A percentile compares a stretch with the other conserved stretches of the same genome.
These are phyloP conservation scores for Adansonia madagascariensis DNA, from an alignment of 441 rosid species.

Conservation along the genomic window DNA sequence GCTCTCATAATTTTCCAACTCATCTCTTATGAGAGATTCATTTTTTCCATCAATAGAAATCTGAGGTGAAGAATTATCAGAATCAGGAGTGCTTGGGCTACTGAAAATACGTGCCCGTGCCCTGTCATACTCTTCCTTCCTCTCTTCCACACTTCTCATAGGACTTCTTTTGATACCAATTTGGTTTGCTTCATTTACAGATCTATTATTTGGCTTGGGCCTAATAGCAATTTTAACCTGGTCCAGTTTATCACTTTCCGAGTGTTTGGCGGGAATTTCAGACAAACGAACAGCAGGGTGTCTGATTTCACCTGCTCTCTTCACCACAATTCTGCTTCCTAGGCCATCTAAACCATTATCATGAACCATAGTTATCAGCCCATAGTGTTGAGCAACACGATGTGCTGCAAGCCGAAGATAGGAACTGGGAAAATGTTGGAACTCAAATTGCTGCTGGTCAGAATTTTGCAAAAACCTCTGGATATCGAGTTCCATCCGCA, in stretches of 20 bases:
- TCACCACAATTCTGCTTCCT: slow-evolving; percentile 63
- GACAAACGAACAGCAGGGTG: slow-evolving; percentile 64
- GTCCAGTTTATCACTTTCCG: slow-evolving; percentile 61
- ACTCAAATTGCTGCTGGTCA: slow-evolving; percentile 80
- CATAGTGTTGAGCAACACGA: slow-evolving; percentile 95
- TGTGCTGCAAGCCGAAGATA: slow-evolving; percentile 95
- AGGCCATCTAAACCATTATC: slow-evolving; percentile 68
- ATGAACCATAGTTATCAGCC: slow-evolving; percentile 74
- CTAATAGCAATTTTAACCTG: slow-evolving; percentile 67
- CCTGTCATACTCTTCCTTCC: slow-evolving; percentile 84
- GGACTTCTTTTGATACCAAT: slow-evolving; percentile 49
- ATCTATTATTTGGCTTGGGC: slow-evolving; percentile 60
- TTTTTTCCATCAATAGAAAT: slow-evolving; percentile 42
- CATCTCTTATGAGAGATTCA: slow-evolving; percentile 50
- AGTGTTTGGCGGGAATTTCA: slow-evolving; percentile 71
- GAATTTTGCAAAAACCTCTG: slow-evolving; percentile 78
- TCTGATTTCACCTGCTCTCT: slow-evolving; percentile 64
- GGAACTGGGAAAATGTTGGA: slow-evolving; percentile 88
- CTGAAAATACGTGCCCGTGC: slow-evolving; percentile 92
- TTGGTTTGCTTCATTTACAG: slow-evolving; percentile 53
- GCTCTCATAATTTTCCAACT: slow-evolving; percentile 52
- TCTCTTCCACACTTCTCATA: slow-evolving; percentile 83
- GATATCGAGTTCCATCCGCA: slow-evolving; percentile 90
- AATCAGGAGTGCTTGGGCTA: slow-evolving; percentile 54
- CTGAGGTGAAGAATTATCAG: slow-evolving; percentile 53